These are phyloP conservation scores for Omphalotus olearius DNA, from an alignment of 1,284 basidiomycete species.

Conservation along the genomic window DNA sequence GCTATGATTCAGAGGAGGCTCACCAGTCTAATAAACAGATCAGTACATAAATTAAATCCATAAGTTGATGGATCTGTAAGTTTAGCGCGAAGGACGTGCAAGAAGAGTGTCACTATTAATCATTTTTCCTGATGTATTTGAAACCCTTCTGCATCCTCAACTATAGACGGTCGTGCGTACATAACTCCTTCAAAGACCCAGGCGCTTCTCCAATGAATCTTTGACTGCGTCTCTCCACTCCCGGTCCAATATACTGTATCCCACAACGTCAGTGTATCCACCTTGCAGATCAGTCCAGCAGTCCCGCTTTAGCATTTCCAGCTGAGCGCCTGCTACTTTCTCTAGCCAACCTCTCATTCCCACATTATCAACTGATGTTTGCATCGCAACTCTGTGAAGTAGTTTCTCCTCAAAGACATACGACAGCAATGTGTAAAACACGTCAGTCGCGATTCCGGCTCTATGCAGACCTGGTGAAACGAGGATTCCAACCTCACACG, in stretches of 20 bases:
- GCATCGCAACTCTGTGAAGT: conserved; percentile 10
- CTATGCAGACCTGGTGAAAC: conserved; percentile 8
- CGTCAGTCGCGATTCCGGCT: conserved; percentile 10
- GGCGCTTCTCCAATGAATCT: conserved; percentile 11
- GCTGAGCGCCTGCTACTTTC: conserved; percentile 11
- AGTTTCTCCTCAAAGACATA: conserved; percentile 9
- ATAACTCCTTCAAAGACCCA: background rate
- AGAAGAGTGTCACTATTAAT: background rate
- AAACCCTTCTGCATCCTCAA: background rate
- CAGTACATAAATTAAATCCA: conserved; percentile 13
- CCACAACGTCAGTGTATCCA: conserved; percentile 13
- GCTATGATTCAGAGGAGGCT: background rate
- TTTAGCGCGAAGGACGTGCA: background rate
- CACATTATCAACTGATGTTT: conserved; percentile 12
- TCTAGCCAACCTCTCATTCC: conserved; percentile 15
- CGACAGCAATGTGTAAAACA: conserved; percentile 12
- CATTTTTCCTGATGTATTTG: background rate
- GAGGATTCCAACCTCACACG: conserved; percentile 12
- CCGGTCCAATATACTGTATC: conserved; percentile 13
- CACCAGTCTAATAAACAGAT: conserved; percentile 13
- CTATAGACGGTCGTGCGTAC: too few relatives aligned
- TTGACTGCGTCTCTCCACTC: conserved; percentile 15
- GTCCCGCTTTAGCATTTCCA: conserved; percentile 10
- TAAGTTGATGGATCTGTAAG: background rate
- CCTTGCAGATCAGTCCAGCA: conserved; percentile 11